Evolutionary conservation across 768 basidiomycete genomes (phyloP), one percentile per base, ranked within the genome.

Genomic region (Suillus subalutaceus): DNA sequence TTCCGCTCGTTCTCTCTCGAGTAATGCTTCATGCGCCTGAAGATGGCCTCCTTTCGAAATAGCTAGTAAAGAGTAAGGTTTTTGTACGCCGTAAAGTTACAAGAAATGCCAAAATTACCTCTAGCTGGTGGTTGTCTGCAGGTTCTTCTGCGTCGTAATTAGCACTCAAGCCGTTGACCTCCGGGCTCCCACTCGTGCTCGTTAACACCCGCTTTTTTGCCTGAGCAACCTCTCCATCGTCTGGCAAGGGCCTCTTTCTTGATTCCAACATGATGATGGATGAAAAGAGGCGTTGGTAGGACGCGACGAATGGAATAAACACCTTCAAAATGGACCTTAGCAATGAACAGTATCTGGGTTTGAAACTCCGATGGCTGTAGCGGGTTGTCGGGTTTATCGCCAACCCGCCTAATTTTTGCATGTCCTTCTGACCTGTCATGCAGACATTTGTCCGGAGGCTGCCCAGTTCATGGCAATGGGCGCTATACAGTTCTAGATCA

Each of bases 11-110:
- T 81, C 80, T 93, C 89, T 67, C 91, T 85, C 64, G 88, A 86
- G 76, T 94, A 94, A 72, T 93, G 87, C 72, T 83, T 88, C 92
- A 95, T 94, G 66, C 91, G 83, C 48, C 93, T 85, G 77, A 88
- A 94, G 60, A 95, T 88, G 52, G 93, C 93, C 71, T 93, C 92
- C 77, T 95, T 94, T 67, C 91, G 87, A 76, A 93, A 94, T n/a
- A 85, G 80, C 93, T 94, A 64, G 64, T 41, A 71, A 63, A 62
- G 64, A 67, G 67, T 61, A 58, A 70, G 71, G 40, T 32, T 13
- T 23, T 43, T n/a, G 30, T 30, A 32, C 10, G 43, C 20, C 41
- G 41, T 30, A 30, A 16, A 2, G 16, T 16, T 40, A 60, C 26
- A 30, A 20, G n/a, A 20, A 10, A 12, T 13, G 67, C 6, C 18